These are phyloP conservation scores for Bidens hawaiensis DNA, from an alignment of 140 eudicot genomes.

Conservation along the genomic window DNA sequence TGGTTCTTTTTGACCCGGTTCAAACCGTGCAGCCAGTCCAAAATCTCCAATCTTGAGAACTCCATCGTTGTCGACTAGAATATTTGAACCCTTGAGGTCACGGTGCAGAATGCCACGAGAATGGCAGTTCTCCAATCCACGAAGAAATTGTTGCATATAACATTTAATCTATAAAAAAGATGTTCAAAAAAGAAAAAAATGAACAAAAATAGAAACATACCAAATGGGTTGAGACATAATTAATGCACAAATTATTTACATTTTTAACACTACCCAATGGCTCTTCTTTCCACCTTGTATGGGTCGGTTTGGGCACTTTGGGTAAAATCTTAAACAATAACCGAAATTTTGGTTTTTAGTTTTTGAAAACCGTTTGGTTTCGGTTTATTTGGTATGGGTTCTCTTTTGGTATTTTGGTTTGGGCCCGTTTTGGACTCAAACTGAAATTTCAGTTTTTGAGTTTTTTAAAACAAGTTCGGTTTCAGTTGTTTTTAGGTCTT, in stretches of 20 bases:
- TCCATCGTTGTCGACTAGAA: conserved; percentile 64
- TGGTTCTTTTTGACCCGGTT: conserved; percentile 64
- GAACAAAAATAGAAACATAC: neutral
- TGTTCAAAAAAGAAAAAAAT: neutral
- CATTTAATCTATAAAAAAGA: conserved; percentile 66
- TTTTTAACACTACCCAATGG: too few relatives aligned
- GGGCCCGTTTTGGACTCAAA: too few relatives aligned
- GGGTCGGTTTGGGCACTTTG: too few relatives aligned
- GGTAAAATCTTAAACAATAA: too few relatives aligned
- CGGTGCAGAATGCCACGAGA: conserved; percentile 84
- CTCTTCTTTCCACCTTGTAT: too few relatives aligned
- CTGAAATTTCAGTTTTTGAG: too few relatives aligned
- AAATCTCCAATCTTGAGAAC: conserved; percentile 86
- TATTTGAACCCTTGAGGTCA: conserved; percentile 93
- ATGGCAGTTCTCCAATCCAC: conserved; percentile 87
- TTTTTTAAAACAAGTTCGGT: too few relatives aligned
- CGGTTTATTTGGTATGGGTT: too few relatives aligned
- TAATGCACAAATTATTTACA: neutral
- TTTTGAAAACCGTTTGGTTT: too few relatives aligned
- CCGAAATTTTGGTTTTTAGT: too few relatives aligned
- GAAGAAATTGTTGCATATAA: conserved; percentile 77
- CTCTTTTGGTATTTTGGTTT: too few relatives aligned
- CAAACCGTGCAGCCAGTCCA: conserved; percentile 72
- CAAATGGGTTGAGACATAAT: neutral
- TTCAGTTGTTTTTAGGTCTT: too few relatives aligned